These are phyloP conservation scores for Urostyla sp. DNA, from an alignment of 73 alveolate genomes.

Conservation along the genomic window DNA sequence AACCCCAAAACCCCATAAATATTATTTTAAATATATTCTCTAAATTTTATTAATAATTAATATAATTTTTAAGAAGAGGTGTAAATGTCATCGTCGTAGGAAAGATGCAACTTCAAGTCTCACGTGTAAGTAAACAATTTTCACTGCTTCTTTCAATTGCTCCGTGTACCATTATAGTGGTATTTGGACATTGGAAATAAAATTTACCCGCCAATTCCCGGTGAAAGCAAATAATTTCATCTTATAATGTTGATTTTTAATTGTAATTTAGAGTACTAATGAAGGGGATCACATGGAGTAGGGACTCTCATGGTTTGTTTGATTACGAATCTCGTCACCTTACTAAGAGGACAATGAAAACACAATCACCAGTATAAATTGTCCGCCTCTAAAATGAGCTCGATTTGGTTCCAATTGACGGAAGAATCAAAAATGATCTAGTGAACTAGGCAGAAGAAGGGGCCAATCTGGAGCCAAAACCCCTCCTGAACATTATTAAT, in stretches of 20 bases:
- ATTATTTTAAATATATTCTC: too few relatives aligned
- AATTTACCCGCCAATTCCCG: too few relatives aligned
- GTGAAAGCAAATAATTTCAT: not conserved
- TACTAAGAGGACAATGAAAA: slow-evolving; percentile 59
- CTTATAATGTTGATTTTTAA: not conserved
- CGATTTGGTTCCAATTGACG: slow-evolving; percentile 25
- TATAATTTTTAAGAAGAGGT: slow-evolving; percentile 3
- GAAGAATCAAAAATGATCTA: not conserved
- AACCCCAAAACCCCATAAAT: too few relatives aligned
- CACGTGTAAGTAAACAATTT: slow-evolving; percentile 48
- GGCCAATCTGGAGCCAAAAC: slow-evolving; percentile 12
- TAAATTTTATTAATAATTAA: slow-evolving; percentile 32
- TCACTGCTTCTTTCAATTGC: too few relatives aligned
- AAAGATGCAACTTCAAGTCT: slow-evolving; percentile 43
- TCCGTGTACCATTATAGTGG: too few relatives aligned
- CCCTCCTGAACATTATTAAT: slow-evolving; percentile 27
- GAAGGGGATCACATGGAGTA: slow-evolving; percentile 73
- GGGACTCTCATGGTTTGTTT: slow-evolving; percentile 84
- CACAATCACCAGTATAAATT: slow-evolving; percentile 52
- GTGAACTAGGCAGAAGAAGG: not conserved
- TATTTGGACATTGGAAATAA: too few relatives aligned
- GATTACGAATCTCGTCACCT: slow-evolving; percentile 81
- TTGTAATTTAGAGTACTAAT: slow-evolving; percentile 55
- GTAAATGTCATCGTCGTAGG: not conserved
- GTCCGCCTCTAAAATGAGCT: slow-evolving; percentile 55